Conservation (phyloP, 495 filamentous ascomycete species). For the Penicillium tannophilum region DNA sequence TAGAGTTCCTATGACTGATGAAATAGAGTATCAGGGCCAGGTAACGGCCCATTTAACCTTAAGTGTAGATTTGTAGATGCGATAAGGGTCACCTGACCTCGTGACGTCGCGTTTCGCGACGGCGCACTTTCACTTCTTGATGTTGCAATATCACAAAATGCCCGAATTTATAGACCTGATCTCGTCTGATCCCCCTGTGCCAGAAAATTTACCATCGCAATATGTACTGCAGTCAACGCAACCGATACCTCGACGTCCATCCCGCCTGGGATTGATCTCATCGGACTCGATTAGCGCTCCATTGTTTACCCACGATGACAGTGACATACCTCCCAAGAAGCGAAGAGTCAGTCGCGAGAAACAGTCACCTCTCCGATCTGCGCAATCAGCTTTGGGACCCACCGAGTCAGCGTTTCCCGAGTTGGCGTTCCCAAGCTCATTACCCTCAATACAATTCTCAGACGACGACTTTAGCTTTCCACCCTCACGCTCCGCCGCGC, state of each 20-base stretch:
- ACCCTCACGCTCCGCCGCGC: slow-evolving; percentile 21
- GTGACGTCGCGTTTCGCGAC: slow-evolving; percentile 29
- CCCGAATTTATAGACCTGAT: slow-evolving; percentile 47
- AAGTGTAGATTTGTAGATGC: slow-evolving; percentile 7
- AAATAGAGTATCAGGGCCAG: too few relatives aligned
- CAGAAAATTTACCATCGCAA: slow-evolving; percentile 14
- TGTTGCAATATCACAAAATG: slow-evolving; percentile 31
- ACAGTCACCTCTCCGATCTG: slow-evolving; percentile 6
- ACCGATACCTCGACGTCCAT: slow-evolving; percentile 12
- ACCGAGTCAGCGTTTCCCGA: not conserved
- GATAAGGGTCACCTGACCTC: slow-evolving; percentile 25
- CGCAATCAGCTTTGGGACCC: not conserved
- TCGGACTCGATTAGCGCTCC: slow-evolving; percentile 55
- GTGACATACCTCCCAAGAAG: slow-evolving; percentile 43
- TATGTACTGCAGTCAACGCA: slow-evolving; percentile 4
- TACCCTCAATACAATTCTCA: slow-evolving; percentile 37
- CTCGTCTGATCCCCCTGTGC: slow-evolving; percentile 41
- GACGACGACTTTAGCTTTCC: slow-evolving; percentile 37
- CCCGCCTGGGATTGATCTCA: slow-evolving; percentile 30
- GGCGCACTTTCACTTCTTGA: slow-evolving; percentile 16
- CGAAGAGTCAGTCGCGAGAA: slow-evolving; percentile 40
- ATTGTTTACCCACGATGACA: slow-evolving; percentile 37
- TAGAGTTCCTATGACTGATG: too few relatives aligned
- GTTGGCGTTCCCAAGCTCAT: slow-evolving; percentile 6
- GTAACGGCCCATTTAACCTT: not conserved